phyloP scores from a whole-genome alignment of 225 moss, liverwort and hornwort species.

The Marchantia paleacea region DNA sequence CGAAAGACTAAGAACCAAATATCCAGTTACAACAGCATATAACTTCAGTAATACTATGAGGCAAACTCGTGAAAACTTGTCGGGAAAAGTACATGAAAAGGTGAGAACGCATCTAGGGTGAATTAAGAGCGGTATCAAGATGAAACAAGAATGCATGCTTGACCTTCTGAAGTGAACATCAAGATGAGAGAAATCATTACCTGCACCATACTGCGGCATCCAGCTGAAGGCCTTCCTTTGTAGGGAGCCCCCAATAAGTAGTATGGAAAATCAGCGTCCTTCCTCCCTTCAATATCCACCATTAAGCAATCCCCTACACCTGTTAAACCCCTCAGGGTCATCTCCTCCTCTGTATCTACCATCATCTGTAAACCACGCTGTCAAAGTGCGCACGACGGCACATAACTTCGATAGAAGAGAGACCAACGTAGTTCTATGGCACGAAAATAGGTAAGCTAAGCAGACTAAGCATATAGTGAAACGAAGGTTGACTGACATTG shows the following conservation, averaged over 20 bases:
- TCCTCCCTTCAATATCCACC: slow-evolving; percentile 19
- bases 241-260: slow-evolving; percentile 58
- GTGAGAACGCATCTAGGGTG: neutral
- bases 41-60: neutral
- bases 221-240: slow-evolving; percentile 54
- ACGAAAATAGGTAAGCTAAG: neutral
- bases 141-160: neutral
- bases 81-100: neutral
- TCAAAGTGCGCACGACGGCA: neutral
- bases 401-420: neutral
- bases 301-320: slow-evolving; percentile 8
- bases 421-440: neutral
- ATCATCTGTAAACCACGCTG: slow-evolving; percentile 32
- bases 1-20: neutral
- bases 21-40: neutral
- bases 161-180: neutral
- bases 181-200: slow-evolving; percentile 26
- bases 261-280: slow-evolving; percentile 30
- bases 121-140: neutral
- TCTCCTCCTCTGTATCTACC: slow-evolving; percentile 41
- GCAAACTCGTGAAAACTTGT: neutral
- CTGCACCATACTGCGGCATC: slow-evolving; percentile 74
- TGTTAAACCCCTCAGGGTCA: slow-evolving; percentile 18
- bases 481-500: slow-evolving; percentile 21
- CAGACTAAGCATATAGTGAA: neutral